A percentile compares a stretch with the other conserved stretches of the same genome.
These are phyloP conservation scores for Sanguinoderma infundibulare DNA, from an alignment of 1,284 basidiomycete species.

Conservation along the genomic window DNA sequence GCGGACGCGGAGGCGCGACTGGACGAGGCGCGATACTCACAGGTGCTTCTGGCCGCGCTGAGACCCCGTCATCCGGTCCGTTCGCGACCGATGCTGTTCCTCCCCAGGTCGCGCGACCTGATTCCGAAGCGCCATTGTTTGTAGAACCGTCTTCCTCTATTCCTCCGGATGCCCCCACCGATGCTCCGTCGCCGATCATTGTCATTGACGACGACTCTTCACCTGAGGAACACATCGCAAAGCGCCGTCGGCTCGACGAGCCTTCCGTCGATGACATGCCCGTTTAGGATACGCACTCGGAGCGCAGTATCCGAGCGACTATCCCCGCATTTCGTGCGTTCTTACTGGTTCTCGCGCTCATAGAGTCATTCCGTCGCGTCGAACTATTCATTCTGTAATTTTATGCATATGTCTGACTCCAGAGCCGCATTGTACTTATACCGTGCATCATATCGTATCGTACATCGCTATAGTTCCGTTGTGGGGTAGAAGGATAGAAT, in stretches of 20 bases:
- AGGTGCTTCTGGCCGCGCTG: conserved; percentile 12
- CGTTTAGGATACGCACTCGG: background rate
- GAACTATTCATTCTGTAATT: conserved; percentile 4
- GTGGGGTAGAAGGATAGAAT: background rate
- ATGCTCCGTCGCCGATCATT: conserved; percentile 44
- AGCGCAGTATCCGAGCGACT: background rate
- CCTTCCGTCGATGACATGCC: conserved; percentile 19
- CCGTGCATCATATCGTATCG: conserved; percentile 12
- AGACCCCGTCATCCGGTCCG: conserved; percentile 30
- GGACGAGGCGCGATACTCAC: conserved; percentile 26
- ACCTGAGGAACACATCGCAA: conserved; percentile 50
- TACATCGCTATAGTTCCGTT: conserved; percentile 16
- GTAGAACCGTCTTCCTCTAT: conserved; percentile 11
- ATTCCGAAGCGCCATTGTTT: conserved; percentile 31
- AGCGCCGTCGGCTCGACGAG: conserved; percentile 50
- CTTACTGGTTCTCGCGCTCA: background rate
- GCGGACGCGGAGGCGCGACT: conserved; percentile 43
- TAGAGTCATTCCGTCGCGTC: background rate
- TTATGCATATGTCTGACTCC: conserved; percentile 1
- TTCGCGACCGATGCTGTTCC: conserved; percentile 47
- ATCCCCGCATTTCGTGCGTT: background rate
- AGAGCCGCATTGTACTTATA: conserved; percentile 16
- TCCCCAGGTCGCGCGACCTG: conserved; percentile 28
- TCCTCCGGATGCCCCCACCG: conserved; percentile 27
- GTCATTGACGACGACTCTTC: conserved; percentile 58